Percentiles rank a stretch among this genome's conserved stretches.
These are phyloP conservation scores for Pseudocercospora macadamiae DNA, from an alignment of 2,329 filamentous ascomycete species.

Conservation along the genomic window DNA sequence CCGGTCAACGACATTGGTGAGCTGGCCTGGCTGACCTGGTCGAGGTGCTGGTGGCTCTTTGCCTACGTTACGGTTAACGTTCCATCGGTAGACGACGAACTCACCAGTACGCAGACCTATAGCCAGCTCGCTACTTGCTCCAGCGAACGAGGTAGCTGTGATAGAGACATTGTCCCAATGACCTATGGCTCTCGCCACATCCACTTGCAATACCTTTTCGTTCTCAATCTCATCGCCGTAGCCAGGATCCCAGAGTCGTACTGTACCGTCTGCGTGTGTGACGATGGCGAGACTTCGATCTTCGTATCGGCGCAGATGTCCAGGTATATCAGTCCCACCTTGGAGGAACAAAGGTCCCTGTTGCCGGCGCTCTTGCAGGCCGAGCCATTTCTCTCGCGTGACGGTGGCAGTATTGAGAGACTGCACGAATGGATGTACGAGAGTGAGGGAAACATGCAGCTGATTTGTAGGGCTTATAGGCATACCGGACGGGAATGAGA, in stretches of 20 bases:
- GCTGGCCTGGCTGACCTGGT: conserved; percentile 50
- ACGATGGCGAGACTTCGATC: conserved; percentile 82
- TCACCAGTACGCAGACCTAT: conserved; percentile 84
- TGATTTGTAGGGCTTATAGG: conserved; percentile 92
- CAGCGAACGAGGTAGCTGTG: conserved; percentile 76
- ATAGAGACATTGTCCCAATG: conserved; percentile 78
- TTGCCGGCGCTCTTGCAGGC: conserved; percentile 80
- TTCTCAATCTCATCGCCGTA: conserved; percentile 95
- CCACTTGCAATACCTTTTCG: conserved; percentile 75
- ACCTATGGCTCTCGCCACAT: conserved; percentile 79
- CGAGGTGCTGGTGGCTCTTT: conserved; percentile 59
- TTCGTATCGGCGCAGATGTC: conserved; percentile 75
- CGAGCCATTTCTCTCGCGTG: conserved; percentile 81
- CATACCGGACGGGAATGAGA: conserved; percentile 91
- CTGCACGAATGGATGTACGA: conserved; percentile 87
- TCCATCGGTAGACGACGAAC: conserved; percentile 84
- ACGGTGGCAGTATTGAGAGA: conserved; percentile 72
- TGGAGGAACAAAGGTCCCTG: conserved; percentile 77
- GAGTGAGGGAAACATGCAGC: conserved; percentile 81
- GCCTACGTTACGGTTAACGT: conserved; percentile 73
- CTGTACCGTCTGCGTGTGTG: conserved; percentile 85
- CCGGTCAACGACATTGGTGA: conserved; percentile 74
- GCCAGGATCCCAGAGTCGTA: conserved; percentile 92
- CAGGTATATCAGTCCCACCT: conserved; percentile 74
- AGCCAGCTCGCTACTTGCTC: conserved; percentile 80